Percentiles rank a stretch among this genome's conserved stretches.
phyloP scores from a whole-genome alignment of 164 flowering plant species.

The Pachysandra terminalis region DNA sequence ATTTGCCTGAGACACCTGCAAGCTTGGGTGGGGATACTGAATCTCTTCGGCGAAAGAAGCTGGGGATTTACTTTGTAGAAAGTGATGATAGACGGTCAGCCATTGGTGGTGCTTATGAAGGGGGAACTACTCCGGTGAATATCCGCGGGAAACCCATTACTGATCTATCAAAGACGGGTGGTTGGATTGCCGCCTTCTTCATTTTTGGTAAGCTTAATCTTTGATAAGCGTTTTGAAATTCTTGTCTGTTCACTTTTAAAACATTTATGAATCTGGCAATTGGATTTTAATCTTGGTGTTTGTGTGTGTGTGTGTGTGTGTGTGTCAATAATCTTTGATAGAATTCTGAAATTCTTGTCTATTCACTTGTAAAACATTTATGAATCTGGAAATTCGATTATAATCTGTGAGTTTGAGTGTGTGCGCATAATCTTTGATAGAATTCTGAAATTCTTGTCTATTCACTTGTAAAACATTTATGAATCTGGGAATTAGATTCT shows the following conservation, averaged over 20 bases:
- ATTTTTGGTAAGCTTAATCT: constrained; percentile 91
- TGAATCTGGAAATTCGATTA: neutral
- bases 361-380: too few relatives aligned
- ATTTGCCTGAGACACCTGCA: constrained; percentile 20
- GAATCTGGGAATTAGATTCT: too few relatives aligned
- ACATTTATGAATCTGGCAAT: neutral
- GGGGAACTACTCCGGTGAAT: constrained; percentile 87
- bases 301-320: too few relatives aligned
- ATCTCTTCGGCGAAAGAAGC: constrained; percentile 54
- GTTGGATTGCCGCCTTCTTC: constrained; percentile 94
- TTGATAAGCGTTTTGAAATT: too few relatives aligned
- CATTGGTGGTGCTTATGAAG: constrained; percentile 62
- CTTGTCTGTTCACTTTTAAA: neutral
- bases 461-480: too few relatives aligned
- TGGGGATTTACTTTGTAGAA: constrained; percentile 62
- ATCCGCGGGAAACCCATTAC: constrained; percentile 73
- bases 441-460: too few relatives aligned
- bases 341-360: too few relatives aligned
- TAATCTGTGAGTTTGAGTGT: neutral
- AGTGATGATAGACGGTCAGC: constrained; percentile 75
- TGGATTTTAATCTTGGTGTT: constrained; percentile 1
- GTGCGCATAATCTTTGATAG: too few relatives aligned
- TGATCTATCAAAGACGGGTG: constrained; percentile 83
- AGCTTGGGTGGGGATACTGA: constrained; percentile 22
- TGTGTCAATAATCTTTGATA: too few relatives aligned